These are phyloP conservation scores for Microstegium vimineum DNA, from an alignment of 176 grass and related monocot genomes.

Conservation along the genomic window DNA sequence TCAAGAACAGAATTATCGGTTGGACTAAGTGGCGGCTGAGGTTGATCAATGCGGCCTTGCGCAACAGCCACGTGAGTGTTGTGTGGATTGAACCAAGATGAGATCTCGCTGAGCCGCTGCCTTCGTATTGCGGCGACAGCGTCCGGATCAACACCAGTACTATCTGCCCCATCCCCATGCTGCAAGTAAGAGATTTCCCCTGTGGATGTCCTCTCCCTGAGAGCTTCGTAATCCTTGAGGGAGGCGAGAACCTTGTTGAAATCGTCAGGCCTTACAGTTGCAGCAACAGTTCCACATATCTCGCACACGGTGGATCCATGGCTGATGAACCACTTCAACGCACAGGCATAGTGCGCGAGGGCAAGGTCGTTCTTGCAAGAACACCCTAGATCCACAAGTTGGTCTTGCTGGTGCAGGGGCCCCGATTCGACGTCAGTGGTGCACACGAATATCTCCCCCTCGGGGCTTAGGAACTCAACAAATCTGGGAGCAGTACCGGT, in stretches of 20 bases:
- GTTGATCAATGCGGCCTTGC: constrained; percentile 44
- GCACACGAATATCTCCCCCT: constrained; percentile 83
- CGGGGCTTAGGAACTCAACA: constrained; percentile 71
- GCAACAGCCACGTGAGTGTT: constrained; percentile 43
- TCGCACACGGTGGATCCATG: constrained; percentile 83
- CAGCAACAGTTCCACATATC: constrained; percentile 64
- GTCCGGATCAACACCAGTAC: constrained; percentile 60
- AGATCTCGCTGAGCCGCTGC: constrained; percentile 78
- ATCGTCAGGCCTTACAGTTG: constrained; percentile 60
- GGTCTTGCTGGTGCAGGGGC: constrained; percentile 49
- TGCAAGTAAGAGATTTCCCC: constrained; percentile 49
- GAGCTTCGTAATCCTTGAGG: constrained; percentile 74
- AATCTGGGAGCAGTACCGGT: not conserved
- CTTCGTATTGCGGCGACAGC: constrained; percentile 77
- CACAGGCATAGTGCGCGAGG: constrained; percentile 79
- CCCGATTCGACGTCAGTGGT: constrained; percentile 64
- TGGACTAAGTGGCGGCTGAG: constrained; percentile 36
- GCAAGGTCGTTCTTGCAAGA: constrained; percentile 93
- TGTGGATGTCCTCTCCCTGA: constrained; percentile 66
- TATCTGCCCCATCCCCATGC: constrained; percentile 28
- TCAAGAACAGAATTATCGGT: constrained; percentile 39
- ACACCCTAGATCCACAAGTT: constrained; percentile 67
- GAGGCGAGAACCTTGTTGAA: constrained; percentile 78
- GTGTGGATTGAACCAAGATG: constrained; percentile 82
- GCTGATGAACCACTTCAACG: constrained; percentile 89